phyloP scores from a whole-genome alignment of 805 yeast species.

The Candida piceae region DNA sequence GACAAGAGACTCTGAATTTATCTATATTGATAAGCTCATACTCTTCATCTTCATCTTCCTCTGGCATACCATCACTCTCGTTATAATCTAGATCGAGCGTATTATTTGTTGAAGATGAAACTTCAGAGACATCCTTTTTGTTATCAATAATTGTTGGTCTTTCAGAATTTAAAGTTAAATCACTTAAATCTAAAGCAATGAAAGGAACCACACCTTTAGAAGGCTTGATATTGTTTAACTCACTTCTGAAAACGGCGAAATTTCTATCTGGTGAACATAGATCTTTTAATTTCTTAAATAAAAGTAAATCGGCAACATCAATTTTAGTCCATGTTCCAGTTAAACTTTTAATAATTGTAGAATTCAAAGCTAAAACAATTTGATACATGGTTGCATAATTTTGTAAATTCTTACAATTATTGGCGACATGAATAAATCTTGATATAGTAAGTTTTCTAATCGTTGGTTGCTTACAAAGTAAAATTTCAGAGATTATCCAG shows the following conservation, averaged over 20 bases:
- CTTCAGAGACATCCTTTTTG: background rate
- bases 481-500: slow-evolving; percentile 87
- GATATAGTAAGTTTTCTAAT: slow-evolving; percentile 69
- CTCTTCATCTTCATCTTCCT: slow-evolving; percentile 14
- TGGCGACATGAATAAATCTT: slow-evolving; percentile 83
- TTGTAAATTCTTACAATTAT: slow-evolving; percentile 63
- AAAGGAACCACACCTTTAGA: slow-evolving; percentile 84
- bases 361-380: slow-evolving; percentile 72
- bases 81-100: slow-evolving; percentile 20
- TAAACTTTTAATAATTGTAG: slow-evolving; percentile 54
- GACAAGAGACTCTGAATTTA: slow-evolving; percentile 70
- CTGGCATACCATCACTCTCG: slow-evolving; percentile 13
- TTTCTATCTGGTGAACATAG: slow-evolving; percentile 72
- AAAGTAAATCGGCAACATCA: slow-evolving; percentile 65
- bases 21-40: slow-evolving; percentile 65
- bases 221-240: slow-evolving; percentile 50
- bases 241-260: slow-evolving; percentile 61
- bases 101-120: too few species aligned
- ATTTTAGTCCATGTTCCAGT: slow-evolving; percentile 70
- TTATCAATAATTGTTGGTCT: slow-evolving; percentile 41
- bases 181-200: slow-evolving; percentile 79
- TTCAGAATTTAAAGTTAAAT: slow-evolving; percentile 70
- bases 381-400: slow-evolving; percentile 88
- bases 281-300: slow-evolving; percentile 62
- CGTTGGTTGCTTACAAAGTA: slow-evolving; percentile 55